These are phyloP conservation scores for Volvariella volvacea DNA, from an alignment of 1,284 basidiomycete species.

Conservation along the genomic window DNA sequence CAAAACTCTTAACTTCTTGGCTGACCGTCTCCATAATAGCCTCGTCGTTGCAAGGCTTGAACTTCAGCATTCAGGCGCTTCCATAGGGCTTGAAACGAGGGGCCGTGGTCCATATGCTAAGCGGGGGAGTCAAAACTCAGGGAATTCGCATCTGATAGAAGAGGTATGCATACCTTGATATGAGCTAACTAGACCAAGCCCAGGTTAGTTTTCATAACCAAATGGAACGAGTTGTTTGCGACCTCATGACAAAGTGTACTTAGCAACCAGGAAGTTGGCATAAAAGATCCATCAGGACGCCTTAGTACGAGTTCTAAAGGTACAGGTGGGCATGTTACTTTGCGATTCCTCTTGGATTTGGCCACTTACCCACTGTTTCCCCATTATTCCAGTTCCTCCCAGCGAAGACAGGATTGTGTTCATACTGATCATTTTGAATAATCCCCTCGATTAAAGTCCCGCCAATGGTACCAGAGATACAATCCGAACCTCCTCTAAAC, in stretches of 20 bases:
- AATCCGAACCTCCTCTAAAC: conserved; percentile 64
- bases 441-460: no score
- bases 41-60: conserved; percentile 55
- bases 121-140: neutral
- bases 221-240: conserved; percentile 7
- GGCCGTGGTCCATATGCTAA: conserved; percentile 75
- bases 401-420: conserved; percentile 68
- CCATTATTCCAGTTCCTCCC: conserved; percentile 79
- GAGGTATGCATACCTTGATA: conserved; percentile 64
- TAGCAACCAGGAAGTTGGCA: conserved; percentile 61
- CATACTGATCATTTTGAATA: conserved; percentile 41
- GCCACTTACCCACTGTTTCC: conserved; percentile 58
- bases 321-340: neutral
- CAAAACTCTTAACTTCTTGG: no score
- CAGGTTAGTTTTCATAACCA: neutral
- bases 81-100: conserved; percentile 70
- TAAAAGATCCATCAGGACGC: conserved; percentile 49
- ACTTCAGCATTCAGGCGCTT: conserved; percentile 57
- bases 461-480: neutral
- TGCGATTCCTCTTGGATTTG: neutral
- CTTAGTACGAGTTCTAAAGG: conserved; percentile 64
- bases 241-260: conserved; percentile 81
- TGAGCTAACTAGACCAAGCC: conserved; percentile 54
- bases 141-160: no score
- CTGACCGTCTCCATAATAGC: conserved; percentile 76